Base-by-base conservation (phyloP, 345 rosid species). In the Aegle marmelos region DNA sequence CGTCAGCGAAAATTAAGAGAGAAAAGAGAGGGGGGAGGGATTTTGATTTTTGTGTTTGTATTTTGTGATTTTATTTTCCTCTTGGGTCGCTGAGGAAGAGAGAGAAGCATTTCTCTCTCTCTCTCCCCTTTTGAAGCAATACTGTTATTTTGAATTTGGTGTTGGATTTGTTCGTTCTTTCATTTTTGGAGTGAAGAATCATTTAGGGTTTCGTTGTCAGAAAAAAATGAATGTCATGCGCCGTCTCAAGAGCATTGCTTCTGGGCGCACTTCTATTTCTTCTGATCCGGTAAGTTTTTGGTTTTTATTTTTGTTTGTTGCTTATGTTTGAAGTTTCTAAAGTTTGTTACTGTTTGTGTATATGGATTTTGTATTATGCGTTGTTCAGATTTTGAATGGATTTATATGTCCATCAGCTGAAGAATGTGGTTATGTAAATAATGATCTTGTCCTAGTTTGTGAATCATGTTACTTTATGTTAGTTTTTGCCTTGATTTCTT, bases 181-280 rank as follows among this genome's bases (percentile, higher is more conserved):
- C 57, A 30, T 56, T 58, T 68, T 70, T 28, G 41, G 59, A 34
- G 71, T 11, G 76, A 70, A 76, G 79, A 76, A 53, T 16, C 22
- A 48, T 24, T 76, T 78, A 73, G 84, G 87, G 83, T 79, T 84
- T 70, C 56, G 72, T 50, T 78, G 8, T 19, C 19, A 48, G 80
- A 79, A 39, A 87, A 87, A 79, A 79, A 97, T 94, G 98, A 92
- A 92, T 87, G 91, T 97, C 87, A 86, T 97, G 91, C 98, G 98
- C 61, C 90, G 99, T 50, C 90, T 97, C 76, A 94, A 93, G 88
- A 94, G 97, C 94, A 88, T 94, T 73, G 98, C 99, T 39, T 97
- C 99, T 25, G 98, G 96, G 67, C 98, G 98, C 21, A 79, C 88
- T 68, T 97, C 94, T 17, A 57, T 87, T 33, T 92, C 98, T 37